Evolutionary conservation across 177 flowering plant genomes (phyloP), one percentile per base, ranked within the genome.

Genomic region (Vitis hybrid): DNA sequence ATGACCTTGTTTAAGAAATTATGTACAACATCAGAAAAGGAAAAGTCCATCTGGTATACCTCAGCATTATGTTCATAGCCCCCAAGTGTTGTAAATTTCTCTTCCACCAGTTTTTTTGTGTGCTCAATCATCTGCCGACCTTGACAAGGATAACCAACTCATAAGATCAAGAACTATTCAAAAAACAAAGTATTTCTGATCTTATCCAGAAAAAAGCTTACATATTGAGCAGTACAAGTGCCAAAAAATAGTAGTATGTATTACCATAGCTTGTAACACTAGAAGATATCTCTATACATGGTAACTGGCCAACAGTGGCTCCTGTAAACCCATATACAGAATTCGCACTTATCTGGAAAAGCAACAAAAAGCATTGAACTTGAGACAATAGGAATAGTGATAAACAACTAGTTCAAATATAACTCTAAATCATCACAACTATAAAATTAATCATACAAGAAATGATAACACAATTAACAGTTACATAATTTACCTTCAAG

Each of bases 81-180:
- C 53, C 81, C 88, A 74, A 79, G 65, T 53, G 80, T 84, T 5
- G 91, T 96, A 76, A 96, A 96, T 73, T 86, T 90, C 55, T 90
- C 93, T 82, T 92, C 97, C 65, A 96, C 99, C 60, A 90, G 92
- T 74, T 84, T 91, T 79, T 96, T 93, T 60, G 98, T 96, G 76
- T 91, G 97, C 77, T 93, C 99, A 82, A 96, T 96, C 99, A 96
- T 96, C 74, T 93, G 91, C 56, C 99, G 91, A 77, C 99, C 99
- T 95, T 79, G 51, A 70, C 8, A 78, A 74, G 51, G 21, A 56
- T 70, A 51, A 8, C 8, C 62, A 49, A 66, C 8, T 31, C 14
- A 71, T 64, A 29, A 69, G 56, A 70, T 50, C 26, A 70, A 55
- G 45, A 39, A 5, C 8, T 39, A 39, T 39, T 39, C 45, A 53